phyloP scores from a whole-genome alignment of 495 filamentous ascomycete genomes.

The Xylaria telfairii region DNA sequence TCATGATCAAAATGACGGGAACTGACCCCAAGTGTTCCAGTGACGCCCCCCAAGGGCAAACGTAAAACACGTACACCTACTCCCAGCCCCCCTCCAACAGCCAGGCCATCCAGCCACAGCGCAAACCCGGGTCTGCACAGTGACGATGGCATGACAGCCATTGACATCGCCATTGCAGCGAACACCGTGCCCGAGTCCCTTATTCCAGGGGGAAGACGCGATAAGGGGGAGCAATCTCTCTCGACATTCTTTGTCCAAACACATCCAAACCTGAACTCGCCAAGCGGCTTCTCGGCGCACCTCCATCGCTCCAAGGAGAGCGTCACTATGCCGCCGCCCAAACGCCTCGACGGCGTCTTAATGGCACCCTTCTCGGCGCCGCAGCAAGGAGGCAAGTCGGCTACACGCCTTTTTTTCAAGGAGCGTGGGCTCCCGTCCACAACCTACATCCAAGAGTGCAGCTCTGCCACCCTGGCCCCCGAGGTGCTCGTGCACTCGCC shows the following conservation, averaged over 20 bases:
- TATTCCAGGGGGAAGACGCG: too few species aligned
- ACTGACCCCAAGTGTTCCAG: background rate
- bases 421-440: slow-evolving; percentile 19
- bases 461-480: background rate
- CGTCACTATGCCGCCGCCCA: slow-evolving; percentile 18
- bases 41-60: background rate
- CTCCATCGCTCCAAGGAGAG: slow-evolving; percentile 1
- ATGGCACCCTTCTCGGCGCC: background rate
- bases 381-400: background rate
- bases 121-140: background rate
- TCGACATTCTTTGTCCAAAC: slow-evolving; percentile 8
- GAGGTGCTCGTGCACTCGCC: slow-evolving; percentile 4
- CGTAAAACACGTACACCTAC: background rate
- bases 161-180: slow-evolving; percentile 1
- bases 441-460: slow-evolving; percentile 3
- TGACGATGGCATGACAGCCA: background rate
- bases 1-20: background rate
- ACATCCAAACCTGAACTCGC: background rate
- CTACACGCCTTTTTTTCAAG: slow-evolving; percentile 5
- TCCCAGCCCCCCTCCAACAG: background rate
- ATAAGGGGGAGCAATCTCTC: too few species aligned
- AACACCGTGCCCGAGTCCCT: background rate
- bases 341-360: slow-evolving; percentile 14
- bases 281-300: slow-evolving; percentile 16
- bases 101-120: background rate